A percentile compares a stretch with the other conserved stretches of the same genome.
These are phyloP conservation scores for Jatropha multifida DNA, from an alignment of 441 rosid species.

Conservation along the genomic window DNA sequence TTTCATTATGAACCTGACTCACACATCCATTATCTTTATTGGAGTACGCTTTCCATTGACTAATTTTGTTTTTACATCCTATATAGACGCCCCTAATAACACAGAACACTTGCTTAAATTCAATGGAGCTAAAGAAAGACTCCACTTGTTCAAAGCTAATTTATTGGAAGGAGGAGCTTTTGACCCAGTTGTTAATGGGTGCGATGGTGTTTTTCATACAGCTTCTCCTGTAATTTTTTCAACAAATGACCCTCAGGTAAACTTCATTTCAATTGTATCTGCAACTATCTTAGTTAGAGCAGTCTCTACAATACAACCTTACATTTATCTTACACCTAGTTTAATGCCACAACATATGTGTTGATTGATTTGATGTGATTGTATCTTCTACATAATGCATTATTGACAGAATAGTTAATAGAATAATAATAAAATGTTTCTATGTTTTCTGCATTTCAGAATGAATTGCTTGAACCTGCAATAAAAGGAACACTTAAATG, in stretches of 20 bases:
- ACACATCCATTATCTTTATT: background rate
- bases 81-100: conserved; percentile 35
- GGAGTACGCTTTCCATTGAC: background rate
- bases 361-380: too few relatives aligned
- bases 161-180: conserved; percentile 28
- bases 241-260: background rate
- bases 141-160: conserved; percentile 30
- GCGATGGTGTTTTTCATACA: conserved; percentile 17
- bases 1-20: too few relatives aligned
- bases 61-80: background rate
- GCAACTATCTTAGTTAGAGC: background rate
- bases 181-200: conserved; percentile 28
- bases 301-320: too few relatives aligned
- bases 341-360: too few relatives aligned
- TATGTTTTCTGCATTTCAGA: conserved; percentile 26
- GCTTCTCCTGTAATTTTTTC: conserved; percentile 18
- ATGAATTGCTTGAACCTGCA: conserved; percentile 55
- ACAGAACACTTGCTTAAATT: conserved; percentile 37
- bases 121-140: conserved; percentile 44
- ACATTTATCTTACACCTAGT: too few relatives aligned
- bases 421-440: too few relatives aligned
- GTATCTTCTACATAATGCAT: too few relatives aligned
- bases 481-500: conserved; percentile 53
- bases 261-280: background rate
- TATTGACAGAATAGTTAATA: too few relatives aligned